Evolutionary conservation across 139 green algal species (phyloP).

Genomic region (Chlorella sp.): DNA sequence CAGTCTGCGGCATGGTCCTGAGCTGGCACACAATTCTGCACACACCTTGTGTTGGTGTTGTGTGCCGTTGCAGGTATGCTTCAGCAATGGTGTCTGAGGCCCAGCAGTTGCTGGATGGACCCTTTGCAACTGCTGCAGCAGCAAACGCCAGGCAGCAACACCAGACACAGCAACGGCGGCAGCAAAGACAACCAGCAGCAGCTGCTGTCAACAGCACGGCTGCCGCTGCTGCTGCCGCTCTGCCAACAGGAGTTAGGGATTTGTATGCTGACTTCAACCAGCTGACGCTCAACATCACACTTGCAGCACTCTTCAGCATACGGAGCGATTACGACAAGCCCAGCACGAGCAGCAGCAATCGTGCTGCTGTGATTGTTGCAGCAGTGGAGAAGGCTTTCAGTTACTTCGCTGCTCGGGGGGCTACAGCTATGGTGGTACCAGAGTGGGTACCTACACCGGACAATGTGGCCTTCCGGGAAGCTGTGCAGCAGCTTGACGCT

Average conservation of each 20-base stretch:
- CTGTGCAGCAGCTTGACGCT: conserved; percentile 68
- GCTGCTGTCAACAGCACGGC: too few species aligned
- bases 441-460: conserved; percentile 82
- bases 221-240: too few species aligned
- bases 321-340: too few species aligned
- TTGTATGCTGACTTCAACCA: conserved; percentile 77
- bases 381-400: conserved; percentile 57
- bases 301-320: conserved; percentile 72
- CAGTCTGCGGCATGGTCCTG: too few species aligned
- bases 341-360: not conserved
- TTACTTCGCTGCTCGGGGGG: conserved; percentile 56
- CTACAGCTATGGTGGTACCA: conserved; percentile 50
- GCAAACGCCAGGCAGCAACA: too few species aligned
- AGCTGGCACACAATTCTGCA: too few species aligned
- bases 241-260: conserved; percentile 19
- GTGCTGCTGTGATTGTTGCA: conserved; percentile 25
- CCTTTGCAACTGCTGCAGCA: too few species aligned
- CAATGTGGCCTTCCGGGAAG: conserved; percentile 66
- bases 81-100: too few species aligned
- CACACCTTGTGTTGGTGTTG: too few species aligned
- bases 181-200: not conserved
- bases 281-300: conserved; percentile 75
- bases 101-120: too few species aligned
- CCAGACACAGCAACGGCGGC: too few species aligned
- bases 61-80: too few species aligned